These are phyloP conservation scores for Cordyceps javanica DNA, from an alignment of 2,329 filamentous ascomycete genomes.

Conservation along the genomic window DNA sequence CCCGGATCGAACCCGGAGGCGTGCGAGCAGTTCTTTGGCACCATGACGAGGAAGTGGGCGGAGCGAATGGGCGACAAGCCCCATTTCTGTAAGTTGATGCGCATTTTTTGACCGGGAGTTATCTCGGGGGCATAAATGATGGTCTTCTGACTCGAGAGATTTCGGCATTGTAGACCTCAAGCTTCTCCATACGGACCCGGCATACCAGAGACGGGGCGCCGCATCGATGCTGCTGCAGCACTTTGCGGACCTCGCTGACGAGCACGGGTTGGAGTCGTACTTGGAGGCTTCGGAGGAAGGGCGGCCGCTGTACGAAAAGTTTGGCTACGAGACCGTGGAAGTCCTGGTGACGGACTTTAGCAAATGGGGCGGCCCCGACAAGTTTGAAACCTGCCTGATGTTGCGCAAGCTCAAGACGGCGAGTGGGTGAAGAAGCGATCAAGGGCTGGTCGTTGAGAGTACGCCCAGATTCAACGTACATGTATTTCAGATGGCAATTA, in stretches of 20 bases:
- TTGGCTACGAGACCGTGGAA: slow-evolving; percentile 28
- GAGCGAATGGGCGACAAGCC: slow-evolving; percentile 26
- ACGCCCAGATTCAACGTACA: too few species aligned
- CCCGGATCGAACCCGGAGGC: slow-evolving; percentile 28
- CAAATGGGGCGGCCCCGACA: slow-evolving; percentile 23
- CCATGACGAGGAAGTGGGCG: slow-evolving; percentile 24
- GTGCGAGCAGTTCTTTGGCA: slow-evolving; percentile 26
- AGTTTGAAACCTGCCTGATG: slow-evolving; percentile 9
- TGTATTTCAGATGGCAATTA: too few species aligned
- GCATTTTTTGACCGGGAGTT: too few species aligned
- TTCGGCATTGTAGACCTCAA: slow-evolving; percentile 27
- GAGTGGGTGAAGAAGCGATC: not conserved
- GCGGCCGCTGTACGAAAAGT: slow-evolving; percentile 27
- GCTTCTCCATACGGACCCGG: slow-evolving; percentile 31
- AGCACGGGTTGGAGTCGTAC: slow-evolving; percentile 28
- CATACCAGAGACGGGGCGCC: slow-evolving; percentile 30
- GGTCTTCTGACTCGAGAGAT: not conserved
- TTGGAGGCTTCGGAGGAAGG: slow-evolving; percentile 31
- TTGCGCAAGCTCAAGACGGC: not conserved
- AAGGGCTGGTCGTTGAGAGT: not conserved
- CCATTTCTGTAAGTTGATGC: slow-evolving; percentile 28
- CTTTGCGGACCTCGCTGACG: slow-evolving; percentile 30
- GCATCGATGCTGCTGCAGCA: slow-evolving; percentile 28
- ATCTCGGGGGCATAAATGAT: not conserved
- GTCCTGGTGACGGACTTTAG: slow-evolving; percentile 22